phyloP scores from a whole-genome alignment of 2,329 filamentous ascomycete species.

The Ophiostoma triangulosporum region DNA sequence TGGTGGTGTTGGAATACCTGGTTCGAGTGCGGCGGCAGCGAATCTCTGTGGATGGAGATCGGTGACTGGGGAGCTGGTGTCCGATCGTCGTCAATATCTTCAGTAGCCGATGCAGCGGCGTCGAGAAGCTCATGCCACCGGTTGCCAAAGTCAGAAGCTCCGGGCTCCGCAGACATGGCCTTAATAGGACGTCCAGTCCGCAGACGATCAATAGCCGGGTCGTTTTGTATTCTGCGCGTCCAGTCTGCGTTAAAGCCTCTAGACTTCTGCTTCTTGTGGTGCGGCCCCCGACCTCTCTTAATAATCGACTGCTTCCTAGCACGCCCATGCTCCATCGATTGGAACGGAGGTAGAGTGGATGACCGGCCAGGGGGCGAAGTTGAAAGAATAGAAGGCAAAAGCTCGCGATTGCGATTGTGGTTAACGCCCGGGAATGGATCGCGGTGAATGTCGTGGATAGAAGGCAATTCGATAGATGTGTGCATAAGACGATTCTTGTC shows the following conservation, averaged over 20 bases:
- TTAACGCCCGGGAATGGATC: constrained; percentile 56
- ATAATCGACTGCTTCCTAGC: constrained; percentile 78
- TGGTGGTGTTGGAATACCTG: constrained; percentile 26
- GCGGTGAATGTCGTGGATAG: constrained; percentile 60
- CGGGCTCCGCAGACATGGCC: constrained; percentile 72
- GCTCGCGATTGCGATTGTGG: constrained; percentile 49
- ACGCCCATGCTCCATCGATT: constrained; percentile 57
- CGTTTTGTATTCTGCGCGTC: constrained; percentile 43
- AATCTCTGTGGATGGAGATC: constrained; percentile 48
- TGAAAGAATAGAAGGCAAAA: constrained; percentile 69
- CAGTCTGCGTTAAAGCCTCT: constrained; percentile 55
- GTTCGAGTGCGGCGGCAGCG: constrained; percentile 46
- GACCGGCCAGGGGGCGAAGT: constrained; percentile 77
- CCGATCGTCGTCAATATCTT: constrained; percentile 80
- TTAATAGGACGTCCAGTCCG: constrained; percentile 59
- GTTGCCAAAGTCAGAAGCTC: constrained; percentile 60
- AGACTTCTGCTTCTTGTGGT: constrained; percentile 72
- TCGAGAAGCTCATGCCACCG: constrained; percentile 95
- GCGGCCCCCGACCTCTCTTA: constrained; percentile 59
- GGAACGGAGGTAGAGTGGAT: constrained; percentile 73
- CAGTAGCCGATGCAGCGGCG: constrained; percentile 79
- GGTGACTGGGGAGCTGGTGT: constrained; percentile 63
- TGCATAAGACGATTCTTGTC: constrained; percentile 51
- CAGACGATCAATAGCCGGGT: constrained; percentile 38
- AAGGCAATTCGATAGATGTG: constrained; percentile 59